Conservation (phyloP, 495 filamentous ascomycete species). For the Penicillium cinerascens region DNA sequence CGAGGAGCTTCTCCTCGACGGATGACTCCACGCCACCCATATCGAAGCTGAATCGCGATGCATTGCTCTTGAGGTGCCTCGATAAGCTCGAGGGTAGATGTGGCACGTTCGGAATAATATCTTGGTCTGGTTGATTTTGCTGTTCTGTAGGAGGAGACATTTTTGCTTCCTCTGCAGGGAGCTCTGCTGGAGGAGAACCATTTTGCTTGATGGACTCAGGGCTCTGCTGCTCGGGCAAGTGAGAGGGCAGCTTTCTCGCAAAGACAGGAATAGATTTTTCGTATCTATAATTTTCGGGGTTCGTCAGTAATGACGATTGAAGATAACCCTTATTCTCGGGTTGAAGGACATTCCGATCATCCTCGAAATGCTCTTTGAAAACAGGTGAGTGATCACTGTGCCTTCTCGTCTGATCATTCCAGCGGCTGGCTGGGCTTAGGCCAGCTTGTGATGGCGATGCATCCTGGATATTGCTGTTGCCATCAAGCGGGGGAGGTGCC, state of each 20-base stretch:
- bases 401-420: slow-evolving; percentile 31
- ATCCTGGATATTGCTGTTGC: slow-evolving; percentile 9
- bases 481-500: slow-evolving; percentile 7
- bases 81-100: slow-evolving; percentile 48
- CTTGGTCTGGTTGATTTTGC: slow-evolving; percentile 25
- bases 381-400: slow-evolving; percentile 56
- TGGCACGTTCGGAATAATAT: slow-evolving; percentile 38
- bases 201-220: slow-evolving; percentile 7
- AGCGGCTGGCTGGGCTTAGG: slow-evolving; percentile 6
- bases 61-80: slow-evolving; percentile 79
- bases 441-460: slow-evolving; percentile 7
- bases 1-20: slow-evolving; percentile 74
- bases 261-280: slow-evolving; percentile 48
- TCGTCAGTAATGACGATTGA: slow-evolving; percentile 42
- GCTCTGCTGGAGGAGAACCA: background rate
- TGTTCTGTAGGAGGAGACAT: slow-evolving; percentile 1
- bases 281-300: slow-evolving; percentile 29
- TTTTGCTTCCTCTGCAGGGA: slow-evolving; percentile 2
- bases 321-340: slow-evolving; percentile 50
- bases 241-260: slow-evolving; percentile 48
- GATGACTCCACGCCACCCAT: slow-evolving; percentile 74
- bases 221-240: slow-evolving; percentile 28
- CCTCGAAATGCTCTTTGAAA: slow-evolving; percentile 68
- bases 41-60: slow-evolving; percentile 89
- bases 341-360: slow-evolving; percentile 49